Evolutionary conservation across 371 early-diverging fungal genomes (phyloP).

Genomic region (Entomophthora muscae): DNA sequence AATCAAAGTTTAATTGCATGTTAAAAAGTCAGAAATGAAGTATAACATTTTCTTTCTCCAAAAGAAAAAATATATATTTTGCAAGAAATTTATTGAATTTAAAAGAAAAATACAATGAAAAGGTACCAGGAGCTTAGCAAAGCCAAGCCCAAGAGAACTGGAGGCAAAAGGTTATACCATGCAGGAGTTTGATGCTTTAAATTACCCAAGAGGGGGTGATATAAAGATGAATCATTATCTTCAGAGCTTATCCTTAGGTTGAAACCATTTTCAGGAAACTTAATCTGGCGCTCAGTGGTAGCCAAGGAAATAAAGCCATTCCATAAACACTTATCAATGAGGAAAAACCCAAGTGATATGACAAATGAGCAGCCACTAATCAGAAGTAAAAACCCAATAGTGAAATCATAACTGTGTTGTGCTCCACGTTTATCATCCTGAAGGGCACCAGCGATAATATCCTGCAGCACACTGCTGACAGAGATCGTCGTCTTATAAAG

Average conservation of each 20-base stretch:
- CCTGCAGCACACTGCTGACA: conserved; percentile 39
- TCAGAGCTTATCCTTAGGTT: background rate
- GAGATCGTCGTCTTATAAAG: conserved; percentile 43
- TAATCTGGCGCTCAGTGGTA: background rate
- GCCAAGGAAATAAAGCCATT: background rate
- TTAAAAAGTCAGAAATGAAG: too few relatives aligned
- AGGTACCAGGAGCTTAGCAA: background rate
- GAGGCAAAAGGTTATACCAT: background rate
- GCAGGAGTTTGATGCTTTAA: background rate
- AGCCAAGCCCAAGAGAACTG: background rate
- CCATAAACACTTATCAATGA: background rate
- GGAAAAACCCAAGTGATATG: background rate
- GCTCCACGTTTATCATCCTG: conserved; percentile 25
- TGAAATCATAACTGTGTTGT: conserved; percentile 1
- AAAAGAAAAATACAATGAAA: background rate
- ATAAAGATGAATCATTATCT: background rate
- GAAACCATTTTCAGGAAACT: background rate
- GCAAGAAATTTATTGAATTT: too few relatives aligned
- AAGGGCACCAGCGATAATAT: conserved; percentile 39
- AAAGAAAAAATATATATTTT: too few relatives aligned
- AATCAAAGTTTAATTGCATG: too few relatives aligned
- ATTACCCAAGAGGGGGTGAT: background rate
- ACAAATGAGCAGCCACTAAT: background rate
- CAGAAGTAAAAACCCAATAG: background rate
- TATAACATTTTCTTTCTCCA: too few relatives aligned